These are phyloP conservation scores for Polytrichum formosum DNA, from an alignment of 225 moss, liverwort and hornwort genomes.

Conservation along the genomic window DNA sequence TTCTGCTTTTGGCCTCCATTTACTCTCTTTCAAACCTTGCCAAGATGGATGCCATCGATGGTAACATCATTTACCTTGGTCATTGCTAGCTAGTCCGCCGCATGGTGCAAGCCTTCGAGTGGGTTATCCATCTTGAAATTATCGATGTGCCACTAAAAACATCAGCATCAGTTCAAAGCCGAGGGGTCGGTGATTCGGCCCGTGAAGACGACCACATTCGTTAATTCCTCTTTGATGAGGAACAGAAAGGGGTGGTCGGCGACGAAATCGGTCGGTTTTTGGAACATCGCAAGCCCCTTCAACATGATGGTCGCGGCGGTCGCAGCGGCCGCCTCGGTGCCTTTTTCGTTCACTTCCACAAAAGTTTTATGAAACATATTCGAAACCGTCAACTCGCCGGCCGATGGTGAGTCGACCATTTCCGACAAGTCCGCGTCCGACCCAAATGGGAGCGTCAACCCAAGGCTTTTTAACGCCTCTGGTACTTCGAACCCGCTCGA, in stretches of 20 bases:
- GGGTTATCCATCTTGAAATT: background rate
- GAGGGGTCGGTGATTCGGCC: slow-evolving; percentile 70
- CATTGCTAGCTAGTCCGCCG: too few relatives aligned
- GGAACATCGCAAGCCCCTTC: slow-evolving; percentile 44
- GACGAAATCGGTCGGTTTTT: slow-evolving; percentile 58
- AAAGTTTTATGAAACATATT: slow-evolving; percentile 78
- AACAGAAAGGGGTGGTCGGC: slow-evolving; percentile 94
- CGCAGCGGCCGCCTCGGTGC: slow-evolving; percentile 67
- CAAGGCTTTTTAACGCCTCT: slow-evolving; percentile 52
- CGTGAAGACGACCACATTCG: slow-evolving; percentile 70
- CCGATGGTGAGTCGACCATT: slow-evolving; percentile 47
- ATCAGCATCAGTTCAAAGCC: slow-evolving; percentile 18
- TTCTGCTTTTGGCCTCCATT: too few relatives aligned
- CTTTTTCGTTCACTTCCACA: slow-evolving; percentile 86
- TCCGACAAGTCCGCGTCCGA: slow-evolving; percentile 69
- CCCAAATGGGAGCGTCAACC: slow-evolving; percentile 61
- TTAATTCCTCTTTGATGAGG: slow-evolving; percentile 77
- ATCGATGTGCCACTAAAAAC: background rate
- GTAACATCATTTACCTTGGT: too few relatives aligned
- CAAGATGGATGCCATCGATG: too few relatives aligned
- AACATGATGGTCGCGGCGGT: slow-evolving; percentile 46
- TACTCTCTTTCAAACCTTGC: too few relatives aligned
- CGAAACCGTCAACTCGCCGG: slow-evolving; percentile 53
- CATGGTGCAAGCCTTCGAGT: too few relatives aligned
- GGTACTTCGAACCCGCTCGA: slow-evolving; percentile 68